A percentile compares a stretch with the other conserved stretches of the same genome.
Conservation (phyloP, 2,329 filamentous ascomycete species). For the Ustilaginoidea virens region DNA sequence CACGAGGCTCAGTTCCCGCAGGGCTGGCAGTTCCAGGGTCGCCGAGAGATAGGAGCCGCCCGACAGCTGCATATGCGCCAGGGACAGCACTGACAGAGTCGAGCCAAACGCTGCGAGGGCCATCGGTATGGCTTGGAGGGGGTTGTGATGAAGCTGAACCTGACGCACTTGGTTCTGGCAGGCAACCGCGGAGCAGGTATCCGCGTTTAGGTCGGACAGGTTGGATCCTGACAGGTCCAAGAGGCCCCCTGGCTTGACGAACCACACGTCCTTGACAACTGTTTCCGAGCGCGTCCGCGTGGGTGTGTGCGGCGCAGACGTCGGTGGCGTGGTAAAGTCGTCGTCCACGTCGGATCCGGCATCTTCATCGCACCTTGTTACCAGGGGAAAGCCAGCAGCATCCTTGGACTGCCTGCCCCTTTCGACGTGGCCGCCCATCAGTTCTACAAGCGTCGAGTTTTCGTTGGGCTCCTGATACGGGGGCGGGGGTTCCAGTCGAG, state of each 20-base stretch:
- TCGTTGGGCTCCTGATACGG: constrained; percentile 19
- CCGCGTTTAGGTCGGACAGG: constrained; percentile 42
- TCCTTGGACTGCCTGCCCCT: constrained; percentile 9
- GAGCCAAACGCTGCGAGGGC: constrained; percentile 57
- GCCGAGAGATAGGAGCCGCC: constrained; percentile 50
- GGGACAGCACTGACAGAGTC: constrained; percentile 54
- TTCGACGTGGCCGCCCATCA: constrained; percentile 16
- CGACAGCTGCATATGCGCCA: constrained; percentile 60
- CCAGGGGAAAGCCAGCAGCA: not conserved
- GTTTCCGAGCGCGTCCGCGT: constrained; percentile 32
- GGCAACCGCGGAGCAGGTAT: constrained; percentile 39
- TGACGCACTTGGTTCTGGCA: constrained; percentile 34
- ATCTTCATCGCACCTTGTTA: constrained; percentile 23
- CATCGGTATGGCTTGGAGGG: constrained; percentile 52
- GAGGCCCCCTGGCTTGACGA: constrained; percentile 42
- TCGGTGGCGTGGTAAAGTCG: constrained; percentile 42
- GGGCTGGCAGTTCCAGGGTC: constrained; percentile 51
- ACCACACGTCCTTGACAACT: constrained; percentile 31
- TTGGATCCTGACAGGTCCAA: constrained; percentile 57
- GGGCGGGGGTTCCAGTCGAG: constrained; percentile 45
- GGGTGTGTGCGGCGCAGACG: constrained; percentile 35
- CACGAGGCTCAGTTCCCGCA: constrained; percentile 64
- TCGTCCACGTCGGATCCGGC: constrained; percentile 34
- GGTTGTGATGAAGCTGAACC: constrained; percentile 63
- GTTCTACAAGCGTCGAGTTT: constrained; percentile 8